These are phyloP conservation scores for Zangia roseola DNA, from an alignment of 768 basidiomycete species.

Conservation along the genomic window DNA sequence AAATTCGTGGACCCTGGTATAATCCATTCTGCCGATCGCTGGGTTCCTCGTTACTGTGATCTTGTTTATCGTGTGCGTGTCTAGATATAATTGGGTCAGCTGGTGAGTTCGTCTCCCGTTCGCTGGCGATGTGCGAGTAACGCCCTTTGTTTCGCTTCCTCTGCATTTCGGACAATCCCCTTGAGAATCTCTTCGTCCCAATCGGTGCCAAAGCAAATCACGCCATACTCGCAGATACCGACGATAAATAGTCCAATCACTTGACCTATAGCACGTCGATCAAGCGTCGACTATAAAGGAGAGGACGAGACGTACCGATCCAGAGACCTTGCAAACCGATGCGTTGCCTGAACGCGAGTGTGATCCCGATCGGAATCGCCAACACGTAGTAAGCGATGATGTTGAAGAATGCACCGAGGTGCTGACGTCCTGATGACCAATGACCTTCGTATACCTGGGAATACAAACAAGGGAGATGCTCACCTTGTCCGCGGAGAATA, in stretches of 20 bases:
- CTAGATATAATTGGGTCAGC: slow-evolving; percentile 8
- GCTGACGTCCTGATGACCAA: slow-evolving; percentile 46
- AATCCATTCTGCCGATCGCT: background rate
- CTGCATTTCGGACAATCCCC: slow-evolving; percentile 37
- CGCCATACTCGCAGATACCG: slow-evolving; percentile 64
- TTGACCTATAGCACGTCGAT: slow-evolving; percentile 48
- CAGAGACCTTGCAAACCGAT: slow-evolving; percentile 51
- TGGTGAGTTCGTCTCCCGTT: slow-evolving; percentile 13
- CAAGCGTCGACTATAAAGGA: background rate
- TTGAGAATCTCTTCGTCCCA: slow-evolving; percentile 47
- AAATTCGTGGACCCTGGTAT: background rate
- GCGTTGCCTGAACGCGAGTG: slow-evolving; percentile 45
- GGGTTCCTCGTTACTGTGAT: background rate
- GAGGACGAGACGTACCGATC: slow-evolving; percentile 36
- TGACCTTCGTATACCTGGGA: slow-evolving; percentile 2
- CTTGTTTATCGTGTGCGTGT: background rate
- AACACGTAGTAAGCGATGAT: slow-evolving; percentile 60
- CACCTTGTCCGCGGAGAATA: slow-evolving; percentile 48
- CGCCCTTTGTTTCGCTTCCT: slow-evolving; percentile 31
- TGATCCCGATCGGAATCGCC: slow-evolving; percentile 51
- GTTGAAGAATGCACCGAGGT: slow-evolving; percentile 74
- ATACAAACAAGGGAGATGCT: background rate
- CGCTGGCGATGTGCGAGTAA: slow-evolving; percentile 20
- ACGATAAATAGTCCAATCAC: slow-evolving; percentile 71
- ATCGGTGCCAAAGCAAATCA: slow-evolving; percentile 53